phyloP scores from a whole-genome alignment of 371 early-diverging fungal genomes.

The Blastocladiella emersonii region DNA sequence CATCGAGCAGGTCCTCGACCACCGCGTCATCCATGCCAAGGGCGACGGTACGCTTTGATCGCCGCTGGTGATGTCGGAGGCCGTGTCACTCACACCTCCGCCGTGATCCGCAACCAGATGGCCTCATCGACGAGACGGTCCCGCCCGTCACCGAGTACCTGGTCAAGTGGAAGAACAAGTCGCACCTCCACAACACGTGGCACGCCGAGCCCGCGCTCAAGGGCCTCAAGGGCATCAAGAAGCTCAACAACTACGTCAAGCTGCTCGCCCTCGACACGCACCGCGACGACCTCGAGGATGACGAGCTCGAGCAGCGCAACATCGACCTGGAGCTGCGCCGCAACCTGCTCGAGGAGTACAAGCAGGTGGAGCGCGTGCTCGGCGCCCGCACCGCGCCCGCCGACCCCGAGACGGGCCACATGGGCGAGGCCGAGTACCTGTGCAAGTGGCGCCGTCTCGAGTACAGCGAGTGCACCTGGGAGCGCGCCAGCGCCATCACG shows the following conservation, averaged over 20 bases:
- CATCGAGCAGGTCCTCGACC: slow-evolving; percentile 19
- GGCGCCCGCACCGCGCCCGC: slow-evolving; percentile 28
- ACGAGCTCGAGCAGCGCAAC: slow-evolving; percentile 75
- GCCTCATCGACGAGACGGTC: background rate
- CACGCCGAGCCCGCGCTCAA: slow-evolving; percentile 47
- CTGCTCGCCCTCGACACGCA: slow-evolving; percentile 12
- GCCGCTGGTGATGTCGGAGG: no score
- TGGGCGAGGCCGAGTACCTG: slow-evolving; percentile 56
- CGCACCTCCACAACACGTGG: slow-evolving; percentile 90
- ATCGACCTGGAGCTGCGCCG: slow-evolving; percentile 69
- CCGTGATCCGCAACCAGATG: slow-evolving; percentile 2
- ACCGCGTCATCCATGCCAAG: slow-evolving; percentile 7
- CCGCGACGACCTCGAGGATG: slow-evolving; percentile 17
- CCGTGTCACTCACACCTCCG: slow-evolving; percentile 5
- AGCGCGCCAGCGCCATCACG: slow-evolving; percentile 44
- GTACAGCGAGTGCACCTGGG: slow-evolving; percentile 87
- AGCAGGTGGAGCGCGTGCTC: slow-evolving; percentile 76
- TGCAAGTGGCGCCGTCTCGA: slow-evolving; percentile 83
- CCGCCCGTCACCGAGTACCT: slow-evolving; percentile 41
- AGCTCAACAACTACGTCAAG: slow-evolving; percentile 75
- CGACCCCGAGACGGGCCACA: slow-evolving; percentile 14
- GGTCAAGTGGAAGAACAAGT: slow-evolving; percentile 86
- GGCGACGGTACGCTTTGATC: slow-evolving; percentile 1
- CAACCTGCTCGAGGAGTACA: slow-evolving; percentile 66
- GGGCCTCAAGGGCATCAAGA: slow-evolving; percentile 69